Conservation (phyloP, 2,329 filamentous ascomycete species). For the Fusarium beomiforme region DNA sequence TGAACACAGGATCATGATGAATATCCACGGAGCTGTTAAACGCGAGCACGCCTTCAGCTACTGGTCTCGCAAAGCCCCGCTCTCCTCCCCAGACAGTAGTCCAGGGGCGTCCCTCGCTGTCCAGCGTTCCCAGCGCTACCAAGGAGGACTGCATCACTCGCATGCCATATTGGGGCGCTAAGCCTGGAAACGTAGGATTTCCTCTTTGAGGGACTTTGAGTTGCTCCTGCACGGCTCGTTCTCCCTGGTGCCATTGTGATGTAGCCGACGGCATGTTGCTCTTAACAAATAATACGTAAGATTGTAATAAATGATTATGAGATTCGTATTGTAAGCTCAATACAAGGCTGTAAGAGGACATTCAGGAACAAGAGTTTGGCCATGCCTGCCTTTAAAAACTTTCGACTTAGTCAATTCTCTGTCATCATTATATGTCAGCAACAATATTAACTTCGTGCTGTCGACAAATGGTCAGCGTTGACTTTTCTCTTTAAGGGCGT, state of each 20-base stretch:
- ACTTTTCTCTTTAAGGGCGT: constrained; percentile 23
- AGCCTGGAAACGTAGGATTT: constrained; percentile 74
- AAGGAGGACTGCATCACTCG: constrained; percentile 72
- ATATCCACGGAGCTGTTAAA: constrained; percentile 70
- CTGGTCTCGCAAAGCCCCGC: constrained; percentile 70
- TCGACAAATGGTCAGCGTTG: constrained; percentile 25
- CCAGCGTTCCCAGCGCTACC: constrained; percentile 78
- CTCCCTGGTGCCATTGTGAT: constrained; percentile 70
- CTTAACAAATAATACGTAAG: constrained; percentile 4
- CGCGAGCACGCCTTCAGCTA: constrained; percentile 72
- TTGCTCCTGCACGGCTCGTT: constrained; percentile 70
- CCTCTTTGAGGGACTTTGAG: constrained; percentile 65
- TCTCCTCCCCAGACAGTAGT: constrained; percentile 82
- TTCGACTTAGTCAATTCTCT: constrained; percentile 10
- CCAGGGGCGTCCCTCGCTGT: constrained; percentile 74
- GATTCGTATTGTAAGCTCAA: constrained; percentile 11
- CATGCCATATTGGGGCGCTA: constrained; percentile 68
- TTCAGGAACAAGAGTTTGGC: constrained; percentile 1
- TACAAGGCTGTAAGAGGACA: not conserved
- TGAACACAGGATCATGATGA: constrained; percentile 74
- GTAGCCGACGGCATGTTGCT: constrained; percentile 43
- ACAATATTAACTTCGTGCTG: not conserved
- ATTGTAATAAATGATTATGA: not conserved
- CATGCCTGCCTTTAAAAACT: not conserved
- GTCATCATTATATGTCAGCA: constrained; percentile 7